These are phyloP conservation scores for Colletotrichum coccodes DNA, from an alignment of 2,329 filamentous ascomycete species.

Conservation along the genomic window DNA sequence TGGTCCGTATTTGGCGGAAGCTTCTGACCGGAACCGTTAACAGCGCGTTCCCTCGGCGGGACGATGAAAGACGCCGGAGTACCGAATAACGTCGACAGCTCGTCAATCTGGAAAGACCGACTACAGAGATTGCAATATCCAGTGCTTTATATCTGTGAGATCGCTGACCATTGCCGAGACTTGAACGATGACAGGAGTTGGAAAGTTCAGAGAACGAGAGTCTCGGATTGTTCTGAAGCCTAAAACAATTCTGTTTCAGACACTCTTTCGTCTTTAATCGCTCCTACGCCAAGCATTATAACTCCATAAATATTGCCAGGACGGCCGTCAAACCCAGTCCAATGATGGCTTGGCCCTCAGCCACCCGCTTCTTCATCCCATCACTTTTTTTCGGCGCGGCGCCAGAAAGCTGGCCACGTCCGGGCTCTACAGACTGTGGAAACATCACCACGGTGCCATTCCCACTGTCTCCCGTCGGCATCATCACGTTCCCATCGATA, in stretches of 20 bases:
- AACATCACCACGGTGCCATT: conserved; percentile 26
- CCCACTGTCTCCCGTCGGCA: neutral
- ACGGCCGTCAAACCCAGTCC: neutral
- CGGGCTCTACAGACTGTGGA: conserved; percentile 17
- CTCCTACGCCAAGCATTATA: neutral
- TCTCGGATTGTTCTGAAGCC: neutral
- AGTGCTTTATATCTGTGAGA: neutral
- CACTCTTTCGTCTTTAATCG: neutral
- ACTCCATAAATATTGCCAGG: neutral
- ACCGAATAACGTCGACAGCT: too few relatives aligned
- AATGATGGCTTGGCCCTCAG: neutral
- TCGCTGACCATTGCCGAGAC: neutral
- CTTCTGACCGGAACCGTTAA: too few relatives aligned
- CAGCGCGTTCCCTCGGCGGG: too few relatives aligned
- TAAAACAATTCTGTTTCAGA: neutral
- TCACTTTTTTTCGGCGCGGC: neutral
- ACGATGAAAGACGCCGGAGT: too few relatives aligned
- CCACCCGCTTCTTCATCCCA: neutral
- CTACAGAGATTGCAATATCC: too few relatives aligned
- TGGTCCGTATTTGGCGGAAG: too few relatives aligned
- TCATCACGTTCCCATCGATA: conserved; percentile 19
- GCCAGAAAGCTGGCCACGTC: neutral
- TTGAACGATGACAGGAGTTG: too few relatives aligned
- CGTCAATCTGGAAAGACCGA: too few relatives aligned
- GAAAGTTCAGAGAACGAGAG: neutral